Percentiles rank a stretch among this genome's conserved stretches.
phyloP scores from a whole-genome alignment of 306 rosid genomes.

The Mimosa pudica region DNA sequence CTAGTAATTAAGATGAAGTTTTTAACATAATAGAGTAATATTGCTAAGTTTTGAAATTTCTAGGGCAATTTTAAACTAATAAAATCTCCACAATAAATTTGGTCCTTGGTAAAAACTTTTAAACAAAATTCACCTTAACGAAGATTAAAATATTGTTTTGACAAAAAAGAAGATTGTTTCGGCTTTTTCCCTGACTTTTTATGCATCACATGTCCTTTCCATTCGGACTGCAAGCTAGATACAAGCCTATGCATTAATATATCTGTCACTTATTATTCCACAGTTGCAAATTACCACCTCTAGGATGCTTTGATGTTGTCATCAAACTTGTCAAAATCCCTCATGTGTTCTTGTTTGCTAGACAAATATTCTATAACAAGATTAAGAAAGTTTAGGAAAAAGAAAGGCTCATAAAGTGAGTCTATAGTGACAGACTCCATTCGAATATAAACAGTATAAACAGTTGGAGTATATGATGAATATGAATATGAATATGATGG shows the following conservation, averaged over 20 bases:
- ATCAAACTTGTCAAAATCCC: conserved; percentile 49
- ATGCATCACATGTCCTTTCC: not conserved
- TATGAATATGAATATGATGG: not conserved
- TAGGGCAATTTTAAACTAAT: too few relatives aligned
- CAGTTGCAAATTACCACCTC: too few relatives aligned
- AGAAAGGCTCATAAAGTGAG: conserved; percentile 1
- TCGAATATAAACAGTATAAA: not conserved
- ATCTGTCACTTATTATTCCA: conserved; percentile 6
- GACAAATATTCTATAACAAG: not conserved
- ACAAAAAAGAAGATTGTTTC: not conserved
- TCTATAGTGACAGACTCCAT: not conserved
- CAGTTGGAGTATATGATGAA: not conserved
- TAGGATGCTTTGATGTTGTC: conserved; percentile 50
- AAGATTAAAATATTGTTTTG: too few relatives aligned
- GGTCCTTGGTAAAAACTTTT: too few relatives aligned
- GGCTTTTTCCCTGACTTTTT: not conserved
- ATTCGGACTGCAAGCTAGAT: conserved; percentile 39
- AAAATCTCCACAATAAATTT: too few relatives aligned
- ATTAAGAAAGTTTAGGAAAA: not conserved
- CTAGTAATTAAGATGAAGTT: too few relatives aligned
- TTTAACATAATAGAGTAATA: too few relatives aligned
- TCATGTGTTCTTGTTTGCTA: conserved; percentile 66
- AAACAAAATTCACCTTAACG: too few relatives aligned
- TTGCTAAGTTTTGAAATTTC: too few relatives aligned
- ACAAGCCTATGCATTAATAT: conserved; percentile 40